Evolutionary conservation across 768 basidiomycete genomes (phyloP).

Genomic region (Hygrophorus pudorinus): DNA sequence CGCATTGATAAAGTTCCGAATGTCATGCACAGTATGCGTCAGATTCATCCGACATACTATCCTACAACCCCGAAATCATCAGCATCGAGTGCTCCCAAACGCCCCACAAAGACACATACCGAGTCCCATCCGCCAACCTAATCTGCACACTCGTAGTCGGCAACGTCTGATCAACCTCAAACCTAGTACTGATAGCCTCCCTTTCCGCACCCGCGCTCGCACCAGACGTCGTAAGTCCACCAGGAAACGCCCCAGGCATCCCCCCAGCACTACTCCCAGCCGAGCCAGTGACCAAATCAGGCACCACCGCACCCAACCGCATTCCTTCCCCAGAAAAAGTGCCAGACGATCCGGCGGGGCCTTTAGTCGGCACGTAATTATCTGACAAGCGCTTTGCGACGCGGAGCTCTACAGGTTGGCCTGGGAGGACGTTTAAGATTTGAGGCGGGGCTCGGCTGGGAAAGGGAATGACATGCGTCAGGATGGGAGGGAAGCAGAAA

Average conservation of each 20-base stretch:
- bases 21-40: constrained; percentile 79
- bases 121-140: constrained; percentile 82
- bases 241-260: constrained; percentile 60
- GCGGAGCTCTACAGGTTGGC: constrained; percentile 79
- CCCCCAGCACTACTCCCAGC: neutral
- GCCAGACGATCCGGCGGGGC: constrained; percentile 12
- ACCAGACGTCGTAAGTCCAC: constrained; percentile 15
- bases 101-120: constrained; percentile 30
- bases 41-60: constrained; percentile 84
- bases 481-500: neutral
- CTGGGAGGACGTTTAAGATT: constrained; percentile 59
- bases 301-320: constrained; percentile 56
- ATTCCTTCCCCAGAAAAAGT: constrained; percentile 69
- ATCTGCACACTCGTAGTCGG: constrained; percentile 90
- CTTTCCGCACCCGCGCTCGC: constrained; percentile 17
- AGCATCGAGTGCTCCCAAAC: neutral
- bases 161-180: constrained; percentile 72
- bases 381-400: constrained; percentile 63
- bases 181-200: constrained; percentile 38
- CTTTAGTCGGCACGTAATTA: constrained; percentile 51
- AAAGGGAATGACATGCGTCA: constrained; percentile 2
- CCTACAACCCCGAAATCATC: constrained; percentile 24
- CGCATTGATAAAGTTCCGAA: constrained; percentile 86
- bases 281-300: constrained; percentile 37
- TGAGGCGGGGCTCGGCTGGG: constrained; percentile 68